These are phyloP conservation scores for Talaromyces borbonicus DNA, from an alignment of 495 filamentous ascomycete genomes.

Conservation along the genomic window DNA sequence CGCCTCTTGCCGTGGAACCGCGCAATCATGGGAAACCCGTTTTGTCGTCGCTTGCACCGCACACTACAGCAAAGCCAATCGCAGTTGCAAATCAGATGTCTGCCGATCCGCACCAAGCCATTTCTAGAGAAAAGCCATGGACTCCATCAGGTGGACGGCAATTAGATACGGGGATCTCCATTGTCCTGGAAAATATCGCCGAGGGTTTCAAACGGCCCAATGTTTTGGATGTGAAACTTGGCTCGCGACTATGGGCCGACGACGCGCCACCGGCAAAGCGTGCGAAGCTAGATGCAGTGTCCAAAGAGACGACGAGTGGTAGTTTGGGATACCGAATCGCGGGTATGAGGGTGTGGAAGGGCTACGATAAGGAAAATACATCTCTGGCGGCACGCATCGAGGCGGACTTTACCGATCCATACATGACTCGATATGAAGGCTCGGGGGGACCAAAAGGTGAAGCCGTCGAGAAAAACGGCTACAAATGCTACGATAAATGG, in stretches of 20 bases:
- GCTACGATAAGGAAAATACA: slow-evolving; percentile 38
- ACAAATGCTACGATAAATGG: slow-evolving; percentile 74
- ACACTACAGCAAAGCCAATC: slow-evolving; percentile 12
- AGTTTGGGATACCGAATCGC: slow-evolving; percentile 79
- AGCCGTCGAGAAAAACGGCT: slow-evolving; percentile 42
- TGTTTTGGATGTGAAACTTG: slow-evolving; percentile 91
- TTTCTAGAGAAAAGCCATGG: slow-evolving; percentile 27
- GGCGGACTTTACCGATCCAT: slow-evolving; percentile 29
- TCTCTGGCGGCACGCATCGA: slow-evolving; percentile 12
- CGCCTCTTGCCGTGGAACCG: slow-evolving; percentile 28
- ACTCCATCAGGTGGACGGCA: slow-evolving; percentile 43
- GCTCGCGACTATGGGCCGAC: slow-evolving; percentile 76
- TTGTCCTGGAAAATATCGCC: slow-evolving; percentile 82
- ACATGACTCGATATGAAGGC: slow-evolving; percentile 31
- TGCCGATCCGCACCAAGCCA: neutral
- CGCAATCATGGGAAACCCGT: slow-evolving; percentile 28
- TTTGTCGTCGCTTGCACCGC: slow-evolving; percentile 28
- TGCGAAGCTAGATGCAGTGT: slow-evolving; percentile 67
- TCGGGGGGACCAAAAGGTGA: slow-evolving; percentile 26
- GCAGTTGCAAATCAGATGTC: slow-evolving; percentile 5
- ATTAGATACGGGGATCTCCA: slow-evolving; percentile 62
- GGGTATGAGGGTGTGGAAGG: slow-evolving; percentile 89
- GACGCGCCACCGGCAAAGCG: slow-evolving; percentile 70
- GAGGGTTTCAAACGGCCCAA: slow-evolving; percentile 76
- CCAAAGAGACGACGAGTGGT: slow-evolving; percentile 67